These are phyloP conservation scores for Eimeria tenella DNA, from an alignment of 169 alveolate species.

Conservation along the genomic window DNA sequence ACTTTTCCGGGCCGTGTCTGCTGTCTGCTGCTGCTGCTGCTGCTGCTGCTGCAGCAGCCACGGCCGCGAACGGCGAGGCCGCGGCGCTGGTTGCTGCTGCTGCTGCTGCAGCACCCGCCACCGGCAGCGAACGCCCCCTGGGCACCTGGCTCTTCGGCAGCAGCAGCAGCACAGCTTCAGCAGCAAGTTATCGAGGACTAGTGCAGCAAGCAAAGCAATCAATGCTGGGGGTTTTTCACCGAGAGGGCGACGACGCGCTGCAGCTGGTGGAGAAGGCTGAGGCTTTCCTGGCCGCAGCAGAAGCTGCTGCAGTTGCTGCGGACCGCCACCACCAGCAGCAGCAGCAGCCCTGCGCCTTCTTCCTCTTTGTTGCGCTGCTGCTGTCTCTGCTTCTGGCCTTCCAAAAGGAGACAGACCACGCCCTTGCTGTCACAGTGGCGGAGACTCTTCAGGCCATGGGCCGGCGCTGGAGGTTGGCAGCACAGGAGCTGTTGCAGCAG, in stretches of 20 bases:
- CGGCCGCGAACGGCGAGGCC: slow-evolving; percentile 15
- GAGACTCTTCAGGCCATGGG: slow-evolving; percentile 5
- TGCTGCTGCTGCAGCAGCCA: slow-evolving; percentile 2
- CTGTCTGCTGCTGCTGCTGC: slow-evolving; percentile 38
- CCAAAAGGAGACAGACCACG: background rate
- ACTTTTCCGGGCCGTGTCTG: background rate
- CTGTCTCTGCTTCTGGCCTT: slow-evolving; percentile 3
- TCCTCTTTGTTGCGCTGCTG: slow-evolving; percentile 1
- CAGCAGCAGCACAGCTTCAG: background rate
- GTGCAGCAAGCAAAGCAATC: slow-evolving; percentile 10
- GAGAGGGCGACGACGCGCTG: background rate
- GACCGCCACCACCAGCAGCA: slow-evolving; percentile 2
- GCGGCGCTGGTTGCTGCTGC: background rate
- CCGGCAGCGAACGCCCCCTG: slow-evolving; percentile 14
- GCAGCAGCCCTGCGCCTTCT: background rate
- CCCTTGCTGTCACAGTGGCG: slow-evolving; percentile 3
- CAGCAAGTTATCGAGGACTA: background rate
- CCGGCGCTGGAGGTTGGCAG: background rate
- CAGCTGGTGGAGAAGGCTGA: slow-evolving; percentile 2
- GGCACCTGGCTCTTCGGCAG: slow-evolving; percentile 22
- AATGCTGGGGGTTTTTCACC: slow-evolving; percentile 2
- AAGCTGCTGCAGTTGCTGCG: background rate
- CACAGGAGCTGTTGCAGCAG: slow-evolving; percentile 22
- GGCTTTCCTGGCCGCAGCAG: slow-evolving; percentile 32
- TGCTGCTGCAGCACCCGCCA: slow-evolving; percentile 4